Conservation (phyloP, 345 rosid species). For the Excoecaria agallocha region DNA sequence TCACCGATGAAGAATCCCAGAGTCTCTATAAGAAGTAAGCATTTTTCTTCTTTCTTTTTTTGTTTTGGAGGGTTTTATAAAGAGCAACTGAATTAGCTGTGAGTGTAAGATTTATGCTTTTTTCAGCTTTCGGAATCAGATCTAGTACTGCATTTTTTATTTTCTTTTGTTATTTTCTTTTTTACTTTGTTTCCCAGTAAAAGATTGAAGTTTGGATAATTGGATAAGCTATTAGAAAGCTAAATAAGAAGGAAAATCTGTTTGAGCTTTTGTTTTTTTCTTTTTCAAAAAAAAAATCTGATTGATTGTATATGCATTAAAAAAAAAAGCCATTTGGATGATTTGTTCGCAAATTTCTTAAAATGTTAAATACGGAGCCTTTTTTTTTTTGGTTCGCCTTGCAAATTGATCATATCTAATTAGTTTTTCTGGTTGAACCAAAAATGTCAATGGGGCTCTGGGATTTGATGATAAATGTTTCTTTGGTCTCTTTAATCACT, state of each 20-base stretch:
- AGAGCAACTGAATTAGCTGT: neutral
- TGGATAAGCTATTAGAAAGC: neutral
- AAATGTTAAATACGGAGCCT: neutral
- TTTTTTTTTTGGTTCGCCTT: neutral
- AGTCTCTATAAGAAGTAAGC: constrained; percentile 20
- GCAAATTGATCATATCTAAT: neutral
- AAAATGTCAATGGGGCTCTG: neutral
- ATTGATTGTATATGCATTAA: too few relatives aligned
- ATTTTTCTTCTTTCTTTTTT: neutral
- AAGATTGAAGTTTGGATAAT: neutral
- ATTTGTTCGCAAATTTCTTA: neutral
- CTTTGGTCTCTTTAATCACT: neutral
- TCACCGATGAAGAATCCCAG: constrained; percentile 28
- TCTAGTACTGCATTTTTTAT: constrained; percentile 8
- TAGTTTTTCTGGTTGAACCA: neutral
- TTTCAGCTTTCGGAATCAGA: constrained; percentile 14
- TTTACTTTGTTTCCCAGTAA: neutral
- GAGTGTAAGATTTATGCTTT: neutral
- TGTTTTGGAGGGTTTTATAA: neutral
- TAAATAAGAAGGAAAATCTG: neutral
- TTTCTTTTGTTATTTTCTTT: neutral
- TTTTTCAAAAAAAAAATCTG: too few relatives aligned
- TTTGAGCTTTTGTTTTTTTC: too few relatives aligned
- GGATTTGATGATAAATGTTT: neutral
- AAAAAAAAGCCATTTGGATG: neutral